Evolutionary conservation across 768 basidiomycete genomes (phyloP).

Genomic region (Tulasnella sp.): DNA sequence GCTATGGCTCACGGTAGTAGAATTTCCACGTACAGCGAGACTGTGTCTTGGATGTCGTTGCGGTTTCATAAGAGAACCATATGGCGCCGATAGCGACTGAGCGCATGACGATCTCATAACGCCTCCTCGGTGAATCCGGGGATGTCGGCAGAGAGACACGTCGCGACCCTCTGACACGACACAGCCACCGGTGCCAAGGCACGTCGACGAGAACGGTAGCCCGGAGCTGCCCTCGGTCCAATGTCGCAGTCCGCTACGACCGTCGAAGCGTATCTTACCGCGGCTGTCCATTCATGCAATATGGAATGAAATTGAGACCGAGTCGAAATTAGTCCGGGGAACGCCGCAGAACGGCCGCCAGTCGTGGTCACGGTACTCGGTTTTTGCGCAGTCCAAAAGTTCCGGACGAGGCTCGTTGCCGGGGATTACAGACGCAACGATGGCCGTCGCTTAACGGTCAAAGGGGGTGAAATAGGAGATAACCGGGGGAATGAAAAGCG

Average conservation of each 20-base stretch:
- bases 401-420: neutral
- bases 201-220: neutral
- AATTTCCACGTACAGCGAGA: neutral
- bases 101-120: neutral
- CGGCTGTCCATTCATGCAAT: neutral
- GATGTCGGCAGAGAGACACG: neutral
- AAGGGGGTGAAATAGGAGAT: conserved; percentile 14
- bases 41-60: neutral
- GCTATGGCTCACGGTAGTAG: too few relatives aligned
- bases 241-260: neutral
- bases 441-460: neutral
- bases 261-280: neutral
- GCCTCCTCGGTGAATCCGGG: neutral
- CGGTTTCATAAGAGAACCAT: neutral
- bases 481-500: neutral
- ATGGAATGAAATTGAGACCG: neutral
- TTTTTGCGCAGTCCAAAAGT: neutral
- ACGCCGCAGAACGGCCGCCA: conserved; percentile 4
- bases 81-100: neutral
- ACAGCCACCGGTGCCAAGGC: conserved; percentile 15
- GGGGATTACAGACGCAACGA: neutral
- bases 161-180: conserved; percentile 18
- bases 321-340: neutral
- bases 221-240: neutral
- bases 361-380: neutral